Evolutionary conservation across 805 yeast genomes (phyloP), one percentile per base, ranked within the genome.

Genomic region (Naumovozyma baii): DNA sequence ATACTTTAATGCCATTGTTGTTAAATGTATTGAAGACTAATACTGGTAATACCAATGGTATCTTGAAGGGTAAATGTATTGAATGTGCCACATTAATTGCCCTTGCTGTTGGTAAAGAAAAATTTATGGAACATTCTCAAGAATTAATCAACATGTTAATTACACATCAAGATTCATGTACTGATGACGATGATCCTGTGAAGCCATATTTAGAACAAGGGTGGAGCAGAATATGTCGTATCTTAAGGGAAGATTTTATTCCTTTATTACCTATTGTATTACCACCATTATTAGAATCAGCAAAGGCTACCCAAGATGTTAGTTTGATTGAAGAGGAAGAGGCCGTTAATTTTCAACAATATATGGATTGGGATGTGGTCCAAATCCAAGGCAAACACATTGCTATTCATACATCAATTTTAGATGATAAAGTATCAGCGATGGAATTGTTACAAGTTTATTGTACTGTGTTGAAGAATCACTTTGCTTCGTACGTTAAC

Each of bases 41-140:
- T 48, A 72, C 81, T 62, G 90, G 85, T 30, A 74, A 74, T 34
- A 94, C 83, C 51, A 79, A 81, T 59, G 74, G 92, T 47, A 64
- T 81, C 40, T 69, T 92, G 48, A 84, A 83, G 58, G 97, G 95
- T 17, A 90, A 88, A 62, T 84, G 96, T 52, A 84, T 92, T 48
- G 98, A 92, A 64, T 92, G 98, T 64, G 80, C 96, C 5, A 84
- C 97, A 1, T 70, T 92, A 52, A 87, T 92, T 57, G 96, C 96
- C 0, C 68, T 80, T 34, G 97, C 98, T 13, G 97, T 92, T 20
- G 97, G 97, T 17, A 80, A 80, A 54, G 95, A 87, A 50, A 84
- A 82, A 57, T 90, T 92, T 58, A 63, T 74, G 15, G 78, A 84
- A 18, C 82, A 84, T 52, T 77, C 83, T 36, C 75, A 73, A 44